Evolutionary conservation across 768 basidiomycete species (phyloP), one percentile per base, ranked within the genome.

Genomic region (Clavaria fumosa): DNA sequence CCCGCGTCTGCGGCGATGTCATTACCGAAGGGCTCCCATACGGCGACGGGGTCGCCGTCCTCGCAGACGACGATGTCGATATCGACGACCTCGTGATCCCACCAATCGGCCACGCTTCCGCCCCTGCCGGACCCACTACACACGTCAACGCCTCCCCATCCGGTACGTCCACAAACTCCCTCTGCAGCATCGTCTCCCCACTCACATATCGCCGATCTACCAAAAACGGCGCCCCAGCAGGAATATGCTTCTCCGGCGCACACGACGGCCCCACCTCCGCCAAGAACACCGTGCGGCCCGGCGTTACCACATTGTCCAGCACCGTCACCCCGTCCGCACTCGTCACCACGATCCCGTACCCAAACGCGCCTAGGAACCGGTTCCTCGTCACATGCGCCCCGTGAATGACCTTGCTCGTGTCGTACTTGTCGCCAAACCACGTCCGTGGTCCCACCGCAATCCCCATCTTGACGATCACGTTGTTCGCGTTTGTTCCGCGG

Each of bases 401-500:
- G 51, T 61, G 68, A 47, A 69, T 63, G 42, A 75, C 73, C 39
- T 67, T 69, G 40, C 48, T 47, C n/a, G n/a, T n/a, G 17, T 63
- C 62, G 44, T 62, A 78, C 36, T 54, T 49, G 44, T 67, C 56
- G 2, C 73, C 76, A 41, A 82, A 83, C 82, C 82, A 85, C 11
- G 71, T 73, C 7, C 69, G 69, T 6, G 83, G 78, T 6, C 83
- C 82, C 11, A 84, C 67, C 20, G 80, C 82, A 34, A 85, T 75
- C n/a, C 76, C 82, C 48, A 85, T 74, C 80, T 85, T 85, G 57
- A 84, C 71, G 39, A 84, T 64, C 9, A 68, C 73, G 45, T 72
- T 63, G 14, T 73, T 54, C 6, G 55, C 49, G 41, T 81, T 79
- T n/a, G 51, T 54, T 7, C 80, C 81, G 35, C 68, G 59, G 1